Conservation (phyloP, 2,329 filamentous ascomycete genomes). For the Didymella arachidicola region DNA sequence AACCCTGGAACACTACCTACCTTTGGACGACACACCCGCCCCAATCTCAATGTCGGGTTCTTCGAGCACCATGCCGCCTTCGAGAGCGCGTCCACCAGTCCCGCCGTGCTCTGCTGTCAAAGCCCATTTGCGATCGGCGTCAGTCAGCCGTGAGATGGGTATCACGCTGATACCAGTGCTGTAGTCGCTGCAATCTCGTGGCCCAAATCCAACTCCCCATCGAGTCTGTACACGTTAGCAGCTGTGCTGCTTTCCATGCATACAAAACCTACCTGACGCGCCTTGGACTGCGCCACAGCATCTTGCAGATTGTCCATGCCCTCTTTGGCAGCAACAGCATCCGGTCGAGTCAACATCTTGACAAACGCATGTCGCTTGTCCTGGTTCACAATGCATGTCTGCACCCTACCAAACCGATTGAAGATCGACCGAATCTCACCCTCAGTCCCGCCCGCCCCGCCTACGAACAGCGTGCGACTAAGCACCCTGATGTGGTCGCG, state of each 20-base stretch:
- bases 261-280: conserved; percentile 50
- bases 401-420: conserved; percentile 81
- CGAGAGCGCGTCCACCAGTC: conserved; percentile 82
- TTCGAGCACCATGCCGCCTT: conserved; percentile 86
- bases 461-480: conserved; percentile 94
- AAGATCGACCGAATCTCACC: conserved; percentile 83
- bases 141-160: conserved; percentile 89
- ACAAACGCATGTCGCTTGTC: conserved; percentile 99
- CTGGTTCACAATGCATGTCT: conserved; percentile 97
- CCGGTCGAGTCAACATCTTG: conserved; percentile 92
- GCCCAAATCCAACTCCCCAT: conserved; percentile 97
- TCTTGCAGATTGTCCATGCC: conserved; percentile 84
- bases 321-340: conserved; percentile 83
- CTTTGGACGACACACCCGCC: conserved; percentile 95
- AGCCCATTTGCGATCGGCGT: conserved; percentile 98
- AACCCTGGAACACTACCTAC: conserved; percentile 37
- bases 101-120: conserved; percentile 91
- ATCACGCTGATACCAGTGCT: conserved; percentile 90
- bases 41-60: conserved; percentile 99
- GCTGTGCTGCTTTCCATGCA: background rate
- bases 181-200: conserved; percentile 97
- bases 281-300: conserved; percentile 73
- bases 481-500: conserved; percentile 80
- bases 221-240: conserved; percentile 70
- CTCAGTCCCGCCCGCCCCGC: conserved; percentile 80